A percentile compares a stretch with the other conserved stretches of the same genome.
Conservation (phyloP, 768 basidiomycete genomes). For the Pisolithus marmoratus region DNA sequence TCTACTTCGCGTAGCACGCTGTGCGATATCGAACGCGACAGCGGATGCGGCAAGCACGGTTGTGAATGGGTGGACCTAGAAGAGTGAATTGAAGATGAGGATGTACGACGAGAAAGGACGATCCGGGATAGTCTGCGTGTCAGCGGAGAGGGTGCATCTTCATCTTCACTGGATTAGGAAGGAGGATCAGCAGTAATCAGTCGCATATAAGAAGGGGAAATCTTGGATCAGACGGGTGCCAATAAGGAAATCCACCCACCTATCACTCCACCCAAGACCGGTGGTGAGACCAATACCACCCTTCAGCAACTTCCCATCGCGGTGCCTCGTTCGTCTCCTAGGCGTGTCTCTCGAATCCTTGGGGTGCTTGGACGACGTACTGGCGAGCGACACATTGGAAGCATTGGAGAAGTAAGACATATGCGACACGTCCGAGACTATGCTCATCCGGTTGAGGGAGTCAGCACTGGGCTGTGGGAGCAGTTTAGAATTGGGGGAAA, state of each 20-base stretch:
- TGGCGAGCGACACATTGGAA: conserved; percentile 14
- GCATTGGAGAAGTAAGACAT: conserved; percentile 19
- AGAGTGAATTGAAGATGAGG: conserved; percentile 36
- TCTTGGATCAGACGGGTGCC: not conserved
- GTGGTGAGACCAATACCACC: conserved; percentile 69
- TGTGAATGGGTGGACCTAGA: conserved; percentile 13
- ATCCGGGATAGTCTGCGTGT: conserved; percentile 58
- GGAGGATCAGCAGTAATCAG: not conserved
- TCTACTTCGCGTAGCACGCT: conserved; percentile 26
- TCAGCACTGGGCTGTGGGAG: conserved; percentile 28
- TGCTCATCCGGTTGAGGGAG: conserved; percentile 19
- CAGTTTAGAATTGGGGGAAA: conserved; percentile 62
- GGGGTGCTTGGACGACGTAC: conserved; percentile 22
- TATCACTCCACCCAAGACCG: conserved; percentile 71
- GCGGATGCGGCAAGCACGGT: conserved; percentile 7
- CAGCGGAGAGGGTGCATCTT: conserved; percentile 64
- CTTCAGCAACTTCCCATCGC: conserved; percentile 50
- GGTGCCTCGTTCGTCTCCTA: conserved; percentile 50
- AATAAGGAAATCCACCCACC: conserved; percentile 33
- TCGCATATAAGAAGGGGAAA: conserved; percentile 1
- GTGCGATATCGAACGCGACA: conserved; percentile 25
- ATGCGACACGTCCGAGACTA: conserved; percentile 21
- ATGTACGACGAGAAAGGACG: conserved; percentile 43
- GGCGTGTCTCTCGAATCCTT: conserved; percentile 58
- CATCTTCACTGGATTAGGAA: conserved; percentile 50